Percentiles rank a stretch among this genome's conserved stretches.
Evolutionary conservation across 139 green algal species (phyloP).

Genomic region (Gonium pectorale): DNA sequence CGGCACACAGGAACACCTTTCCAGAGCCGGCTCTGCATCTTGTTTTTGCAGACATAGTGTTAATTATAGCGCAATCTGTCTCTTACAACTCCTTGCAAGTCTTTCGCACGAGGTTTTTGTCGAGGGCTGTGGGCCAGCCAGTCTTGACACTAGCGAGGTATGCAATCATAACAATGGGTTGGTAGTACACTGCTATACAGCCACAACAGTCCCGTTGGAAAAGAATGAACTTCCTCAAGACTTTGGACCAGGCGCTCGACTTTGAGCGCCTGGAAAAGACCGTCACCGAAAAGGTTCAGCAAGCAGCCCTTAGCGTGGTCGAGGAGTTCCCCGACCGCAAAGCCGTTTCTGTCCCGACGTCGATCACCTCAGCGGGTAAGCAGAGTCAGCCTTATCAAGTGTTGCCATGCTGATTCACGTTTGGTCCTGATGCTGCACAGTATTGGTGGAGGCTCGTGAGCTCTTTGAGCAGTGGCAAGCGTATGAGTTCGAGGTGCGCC

Average conservation of each 20-base stretch:
- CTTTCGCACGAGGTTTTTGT: too few relatives aligned
- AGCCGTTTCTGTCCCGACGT: background rate
- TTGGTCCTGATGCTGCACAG: background rate
- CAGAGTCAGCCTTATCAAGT: background rate
- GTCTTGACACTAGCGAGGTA: too few relatives aligned
- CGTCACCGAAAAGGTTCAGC: constrained; percentile 36
- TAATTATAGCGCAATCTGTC: too few relatives aligned
- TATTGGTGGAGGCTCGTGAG: background rate
- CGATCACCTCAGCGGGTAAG: constrained; percentile 41
- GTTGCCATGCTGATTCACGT: too few relatives aligned
- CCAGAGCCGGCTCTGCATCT: too few relatives aligned
- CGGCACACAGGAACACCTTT: too few relatives aligned
- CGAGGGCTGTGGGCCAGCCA: too few relatives aligned
- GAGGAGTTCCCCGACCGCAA: constrained; percentile 55
- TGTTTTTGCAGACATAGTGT: too few relatives aligned
- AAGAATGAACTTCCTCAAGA: constrained; percentile 52
- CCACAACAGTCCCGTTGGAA: too few relatives aligned
- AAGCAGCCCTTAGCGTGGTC: constrained; percentile 10
- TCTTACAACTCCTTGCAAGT: too few relatives aligned
- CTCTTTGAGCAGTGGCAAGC: constrained; percentile 40
- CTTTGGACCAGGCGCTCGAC: constrained; percentile 49
- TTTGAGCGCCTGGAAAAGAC: constrained; percentile 38
- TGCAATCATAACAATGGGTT: too few relatives aligned
- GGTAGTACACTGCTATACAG: too few relatives aligned
- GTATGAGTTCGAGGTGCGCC: constrained; percentile 52